Evolutionary conservation across 2,329 filamentous ascomycete genomes (phyloP), one percentile per base, ranked within the genome.

Genomic region (Aspergillus ruber): DNA sequence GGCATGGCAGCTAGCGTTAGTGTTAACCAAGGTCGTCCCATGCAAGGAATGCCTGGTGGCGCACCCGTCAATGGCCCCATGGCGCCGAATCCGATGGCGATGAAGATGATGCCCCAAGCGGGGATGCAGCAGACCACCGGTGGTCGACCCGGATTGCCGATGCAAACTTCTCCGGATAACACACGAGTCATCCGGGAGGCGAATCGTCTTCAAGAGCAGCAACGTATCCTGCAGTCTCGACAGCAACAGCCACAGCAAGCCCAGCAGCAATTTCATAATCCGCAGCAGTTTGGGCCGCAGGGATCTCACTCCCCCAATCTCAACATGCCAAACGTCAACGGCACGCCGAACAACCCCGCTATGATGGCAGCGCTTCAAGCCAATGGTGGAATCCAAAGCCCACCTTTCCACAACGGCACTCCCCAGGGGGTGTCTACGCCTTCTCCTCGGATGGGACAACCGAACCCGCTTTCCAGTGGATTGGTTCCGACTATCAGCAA

Each of bases 221-320:
- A 83, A 46, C 79, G 81, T 39, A 81, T 87, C 38, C 77, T 85
- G 9, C 82, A 86, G 49, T 68, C 68, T 43, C 66, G 69, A 23
- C 69, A 72, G 44, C 69, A 71, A 46, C 68, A 66, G 57, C 62
- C 66, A 43, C 64, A 60, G 33, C 62, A 62, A 17, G 61, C 63
- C 35, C 55, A 59, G 13, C 64, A 63, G 47, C 64, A 64, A 52
- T 70, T 67, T 49, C 70, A 67, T 23, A 62, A 58, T 42, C 69
- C 68, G 49, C 64, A 69, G 46, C 67, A 69, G 46, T 68, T 71
- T 50, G 59, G 62, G 13, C 63, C 67, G 32, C 70, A 70, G 51
- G 68, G 67, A 27, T 61, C 66, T 36, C 68, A 71, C 49, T 75
- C 74, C 17, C 73, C 74, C 8, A 76, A 69, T 49, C 52, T 72